phyloP scores from a whole-genome alignment of 139 green algal species.

The Astrephomene gubernaculifera region DNA sequence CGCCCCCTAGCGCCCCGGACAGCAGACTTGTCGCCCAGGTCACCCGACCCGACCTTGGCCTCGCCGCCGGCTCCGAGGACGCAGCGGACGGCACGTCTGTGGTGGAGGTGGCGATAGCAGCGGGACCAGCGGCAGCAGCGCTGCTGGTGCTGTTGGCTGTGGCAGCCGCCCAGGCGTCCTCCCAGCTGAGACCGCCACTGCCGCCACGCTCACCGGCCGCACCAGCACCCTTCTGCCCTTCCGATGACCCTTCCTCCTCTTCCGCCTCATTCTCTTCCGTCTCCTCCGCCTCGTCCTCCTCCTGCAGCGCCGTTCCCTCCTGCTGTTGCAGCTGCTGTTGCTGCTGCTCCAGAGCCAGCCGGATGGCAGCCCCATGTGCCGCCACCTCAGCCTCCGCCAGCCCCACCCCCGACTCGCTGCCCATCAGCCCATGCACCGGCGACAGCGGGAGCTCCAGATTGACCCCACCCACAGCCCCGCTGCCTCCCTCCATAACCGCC shows the following conservation, averaged over 20 bases:
- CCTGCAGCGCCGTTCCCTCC: not conserved
- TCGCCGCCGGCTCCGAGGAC: not conserved
- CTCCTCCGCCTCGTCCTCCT: not conserved
- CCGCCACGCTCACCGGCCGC: not conserved
- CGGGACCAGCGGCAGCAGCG: not conserved
- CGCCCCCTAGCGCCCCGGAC: too few relatives aligned
- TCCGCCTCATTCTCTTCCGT: too few relatives aligned
- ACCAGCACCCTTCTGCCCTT: not conserved
- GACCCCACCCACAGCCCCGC: too few relatives aligned
- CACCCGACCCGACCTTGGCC: not conserved
- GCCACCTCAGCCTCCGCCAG: not conserved
- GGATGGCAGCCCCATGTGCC: not conserved
- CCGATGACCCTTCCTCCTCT: not conserved
- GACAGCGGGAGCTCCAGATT: not conserved
- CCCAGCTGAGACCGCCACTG: constrained; percentile 12
- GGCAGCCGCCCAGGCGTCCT: constrained; percentile 26
- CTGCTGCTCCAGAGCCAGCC: not conserved
- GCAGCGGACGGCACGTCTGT: not conserved
- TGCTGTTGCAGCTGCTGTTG: not conserved
- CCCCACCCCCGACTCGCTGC: not conserved
- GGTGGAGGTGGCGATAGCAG: not conserved
- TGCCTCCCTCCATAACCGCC: too few relatives aligned
- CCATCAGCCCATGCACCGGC: constrained; percentile 7
- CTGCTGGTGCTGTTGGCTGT: not conserved
- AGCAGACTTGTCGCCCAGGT: too few relatives aligned